Evolutionary conservation across 306 rosid genomes (phyloP), one percentile per base, ranked within the genome.

Genomic region (Trichosanthes cucumerina): DNA sequence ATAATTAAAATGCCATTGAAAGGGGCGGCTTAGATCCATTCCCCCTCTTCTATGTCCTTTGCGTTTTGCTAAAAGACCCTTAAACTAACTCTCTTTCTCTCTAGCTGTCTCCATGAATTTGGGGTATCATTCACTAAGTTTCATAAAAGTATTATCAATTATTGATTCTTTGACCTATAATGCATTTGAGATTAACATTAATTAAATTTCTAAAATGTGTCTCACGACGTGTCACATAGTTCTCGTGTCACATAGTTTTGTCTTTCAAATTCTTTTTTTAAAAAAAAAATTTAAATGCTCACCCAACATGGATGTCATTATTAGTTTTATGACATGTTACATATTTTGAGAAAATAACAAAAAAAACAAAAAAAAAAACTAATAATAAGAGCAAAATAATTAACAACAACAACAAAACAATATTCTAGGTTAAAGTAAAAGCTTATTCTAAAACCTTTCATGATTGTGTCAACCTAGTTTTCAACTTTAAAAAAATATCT

Each of bases 1-100:
- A 3, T 46, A 9, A 46, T 16, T 6, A 15, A 31, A 62, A 38
- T 36, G 46, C 24, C 24, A 21, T 69, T 9, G 21, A 26, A 46
- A 43, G 3, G 76, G 76, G 38, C 58, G 58, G 76, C 39, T 71
- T 68, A 39, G 52, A 68, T 68, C 53, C 75, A 68, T 68, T 41
- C 34, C 75, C 75, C 52, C 24, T 62, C 75, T 66, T 39, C 50
- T 0, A 10, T 66, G 28, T 39, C 28, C 47, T 19, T 66, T 38
- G 73, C 75, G 2, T n/a, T n/a, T 41, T 41, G 10, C 49, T 9
- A 39, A 39, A 68, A 10, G 6, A 36, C 73, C 26, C 1, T 65
- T 18, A 64, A 64, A 36, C 12, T 1, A 33, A 38, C n/a, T 65
- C 47, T 34, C 26, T 19, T 3, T 65, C 47, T 10, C 24, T 63